Evolutionary conservation across 2,329 filamentous ascomycete genomes (phyloP).

Genomic region (Stachybotrys elegans): DNA sequence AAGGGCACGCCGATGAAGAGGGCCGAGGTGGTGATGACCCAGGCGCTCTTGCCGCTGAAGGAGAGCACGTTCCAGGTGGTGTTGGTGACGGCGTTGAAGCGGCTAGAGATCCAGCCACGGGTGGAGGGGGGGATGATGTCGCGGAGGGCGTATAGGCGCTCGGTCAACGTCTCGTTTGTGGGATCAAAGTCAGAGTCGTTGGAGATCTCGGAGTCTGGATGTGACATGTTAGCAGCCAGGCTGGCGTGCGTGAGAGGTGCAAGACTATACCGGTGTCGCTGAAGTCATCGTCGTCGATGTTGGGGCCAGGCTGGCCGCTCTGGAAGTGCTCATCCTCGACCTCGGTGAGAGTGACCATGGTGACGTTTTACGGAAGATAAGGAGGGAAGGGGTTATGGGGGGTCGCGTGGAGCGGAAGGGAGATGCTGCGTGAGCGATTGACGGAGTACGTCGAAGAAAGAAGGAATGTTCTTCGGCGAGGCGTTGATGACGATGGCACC

Average conservation of each 20-base stretch:
- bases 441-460: too few species aligned
- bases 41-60: constrained; percentile 81
- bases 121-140: constrained; percentile 73
- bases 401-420: not conserved
- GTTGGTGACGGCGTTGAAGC: constrained; percentile 47
- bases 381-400: constrained; percentile 6
- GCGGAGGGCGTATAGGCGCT: constrained; percentile 67
- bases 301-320: constrained; percentile 60
- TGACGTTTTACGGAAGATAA: constrained; percentile 25
- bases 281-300: constrained; percentile 88
- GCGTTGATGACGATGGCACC: too few species aligned
- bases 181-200: constrained; percentile 69
- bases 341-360: constrained; percentile 95
- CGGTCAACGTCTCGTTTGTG: constrained; percentile 52
- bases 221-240: constrained; percentile 4
- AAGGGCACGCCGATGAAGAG: constrained; percentile 89
- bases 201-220: constrained; percentile 74
- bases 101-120: constrained; percentile 62
- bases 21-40: constrained; percentile 85
- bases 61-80: constrained; percentile 50
- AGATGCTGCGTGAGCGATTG: too few species aligned
- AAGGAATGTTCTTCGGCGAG: too few species aligned
- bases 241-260: not conserved
- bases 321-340: constrained; percentile 95
- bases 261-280: constrained; percentile 75